These are phyloP conservation scores for Laburnicola sp. DNA, from an alignment of 2,329 filamentous ascomycete species.

Conservation along the genomic window DNA sequence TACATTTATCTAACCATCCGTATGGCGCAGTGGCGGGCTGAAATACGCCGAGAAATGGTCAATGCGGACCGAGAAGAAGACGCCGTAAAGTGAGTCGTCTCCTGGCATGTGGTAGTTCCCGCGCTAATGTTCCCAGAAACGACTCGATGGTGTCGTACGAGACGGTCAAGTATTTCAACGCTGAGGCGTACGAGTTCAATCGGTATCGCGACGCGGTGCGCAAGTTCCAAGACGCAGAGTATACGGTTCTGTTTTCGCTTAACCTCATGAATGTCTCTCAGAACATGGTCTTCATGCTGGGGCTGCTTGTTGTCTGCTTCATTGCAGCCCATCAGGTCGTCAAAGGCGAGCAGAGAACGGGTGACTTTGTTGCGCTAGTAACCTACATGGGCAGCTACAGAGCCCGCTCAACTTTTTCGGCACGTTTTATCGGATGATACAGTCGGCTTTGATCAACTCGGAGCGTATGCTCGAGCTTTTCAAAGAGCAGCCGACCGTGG, in stretches of 20 bases:
- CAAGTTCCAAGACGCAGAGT: conserved; percentile 61
- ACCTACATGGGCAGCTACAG: conserved; percentile 75
- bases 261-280: conserved; percentile 65
- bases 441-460: conserved; percentile 95
- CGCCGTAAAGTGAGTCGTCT: conserved; percentile 73
- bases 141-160: conserved; percentile 99
- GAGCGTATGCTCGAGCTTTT: conserved; percentile 94
- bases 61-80: conserved; percentile 94
- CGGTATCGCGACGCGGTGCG: conserved; percentile 60
- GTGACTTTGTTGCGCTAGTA: conserved; percentile 70
- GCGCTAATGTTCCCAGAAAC: conserved; percentile 59
- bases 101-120: no score
- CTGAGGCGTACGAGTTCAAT: conserved; percentile 61
- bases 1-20: conserved; percentile 97
- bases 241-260: conserved; percentile 59
- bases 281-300: conserved; percentile 65
- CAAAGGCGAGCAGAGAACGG: conserved; percentile 61
- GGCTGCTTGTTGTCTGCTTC: conserved; percentile 69
- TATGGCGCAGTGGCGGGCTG: conserved; percentile 89
- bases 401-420: conserved; percentile 76
- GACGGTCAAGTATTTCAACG: conserved; percentile 68
- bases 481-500: conserved; percentile 90
- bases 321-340: conserved; percentile 72
- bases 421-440: conserved; percentile 93
- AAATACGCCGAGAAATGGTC: conserved; percentile 89